Evolutionary conservation across 208 protist genomes (phyloP).

Genomic region (Wallacemonas rigidus): DNA sequence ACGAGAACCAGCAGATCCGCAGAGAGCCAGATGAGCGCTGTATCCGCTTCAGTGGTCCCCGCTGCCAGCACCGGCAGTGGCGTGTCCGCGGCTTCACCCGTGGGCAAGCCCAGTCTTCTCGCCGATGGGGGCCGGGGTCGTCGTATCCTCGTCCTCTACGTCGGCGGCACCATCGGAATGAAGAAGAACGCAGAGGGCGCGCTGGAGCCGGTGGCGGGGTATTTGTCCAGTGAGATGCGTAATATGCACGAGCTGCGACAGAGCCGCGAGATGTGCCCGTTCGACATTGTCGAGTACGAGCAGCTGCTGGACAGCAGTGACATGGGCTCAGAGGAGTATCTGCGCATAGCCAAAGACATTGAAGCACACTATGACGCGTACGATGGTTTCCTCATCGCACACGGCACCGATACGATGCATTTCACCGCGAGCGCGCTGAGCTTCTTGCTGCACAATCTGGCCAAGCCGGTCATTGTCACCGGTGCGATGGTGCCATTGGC

Average conservation of each 20-base stretch:
- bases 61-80: background rate
- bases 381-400: slow-evolving; percentile 97
- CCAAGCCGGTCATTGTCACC: slow-evolving; percentile 96
- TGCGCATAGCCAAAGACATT: slow-evolving; percentile 77
- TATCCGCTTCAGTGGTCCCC: background rate
- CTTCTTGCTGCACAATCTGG: slow-evolving; percentile 96
- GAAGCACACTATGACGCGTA: slow-evolving; percentile 85
- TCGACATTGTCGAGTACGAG: slow-evolving; percentile 83
- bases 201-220: slow-evolving; percentile 66
- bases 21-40: background rate
- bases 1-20: no score
- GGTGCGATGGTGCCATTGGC: slow-evolving; percentile 93
- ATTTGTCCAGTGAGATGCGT: slow-evolving; percentile 67
- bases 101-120: background rate
- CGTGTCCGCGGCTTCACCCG: background rate
- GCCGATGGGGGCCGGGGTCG: slow-evolving; percentile 7
- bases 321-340: slow-evolving; percentile 77
- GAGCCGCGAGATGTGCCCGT: slow-evolving; percentile 51
- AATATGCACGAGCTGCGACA: slow-evolving; percentile 59
- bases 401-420: slow-evolving; percentile 98
- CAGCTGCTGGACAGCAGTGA: slow-evolving; percentile 86
- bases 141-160: slow-evolving; percentile 82
- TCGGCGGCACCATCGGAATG: slow-evolving; percentile 92
- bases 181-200: slow-evolving; percentile 64
- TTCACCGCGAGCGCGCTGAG: slow-evolving; percentile 96